Evolutionary conservation across 495 filamentous ascomycete species (phyloP).

Genomic region (Sabuloglossum arenarium): DNA sequence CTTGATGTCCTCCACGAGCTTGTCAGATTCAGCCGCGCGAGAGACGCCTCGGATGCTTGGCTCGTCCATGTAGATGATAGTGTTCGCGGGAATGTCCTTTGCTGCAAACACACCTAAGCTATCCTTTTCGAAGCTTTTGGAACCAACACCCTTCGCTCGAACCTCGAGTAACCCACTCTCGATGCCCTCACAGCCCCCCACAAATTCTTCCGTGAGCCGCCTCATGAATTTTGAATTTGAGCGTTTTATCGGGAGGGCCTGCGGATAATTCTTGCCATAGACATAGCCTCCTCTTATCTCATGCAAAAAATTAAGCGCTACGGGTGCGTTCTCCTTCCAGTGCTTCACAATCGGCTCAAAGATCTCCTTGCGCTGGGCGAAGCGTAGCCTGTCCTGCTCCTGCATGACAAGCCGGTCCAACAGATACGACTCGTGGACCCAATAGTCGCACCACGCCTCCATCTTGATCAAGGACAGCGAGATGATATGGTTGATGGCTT

Average conservation of each 20-base stretch:
- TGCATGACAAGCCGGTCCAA: conserved; percentile 4
- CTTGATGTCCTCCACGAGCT: neutral
- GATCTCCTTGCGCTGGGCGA: neutral
- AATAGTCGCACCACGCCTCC: conserved; percentile 15
- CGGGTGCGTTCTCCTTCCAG: neutral
- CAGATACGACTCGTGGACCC: conserved; percentile 8
- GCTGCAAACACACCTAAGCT: neutral
- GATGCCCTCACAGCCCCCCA: neutral
- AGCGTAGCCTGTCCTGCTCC: conserved; percentile 8
- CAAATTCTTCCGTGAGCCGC: neutral
- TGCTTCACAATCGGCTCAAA: neutral
- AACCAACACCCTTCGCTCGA: neutral
- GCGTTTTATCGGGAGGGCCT: neutral
- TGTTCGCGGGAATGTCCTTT: neutral
- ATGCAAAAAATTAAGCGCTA: neutral
- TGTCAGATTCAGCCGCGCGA: neutral
- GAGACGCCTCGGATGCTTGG: conserved; percentile 2
- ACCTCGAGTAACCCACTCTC: neutral
- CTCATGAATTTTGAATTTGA: neutral
- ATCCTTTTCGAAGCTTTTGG: neutral
- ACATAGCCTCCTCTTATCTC: neutral
- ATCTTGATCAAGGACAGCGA: conserved; percentile 14
- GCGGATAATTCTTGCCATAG: neutral
- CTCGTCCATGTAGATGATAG: conserved; percentile 3
- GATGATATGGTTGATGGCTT: conserved; percentile 13